Percentiles rank a stretch among this genome's conserved stretches.
Evolutionary conservation across 129 eudicot genomes (phyloP).

Genomic region (Lonicera japonica): DNA sequence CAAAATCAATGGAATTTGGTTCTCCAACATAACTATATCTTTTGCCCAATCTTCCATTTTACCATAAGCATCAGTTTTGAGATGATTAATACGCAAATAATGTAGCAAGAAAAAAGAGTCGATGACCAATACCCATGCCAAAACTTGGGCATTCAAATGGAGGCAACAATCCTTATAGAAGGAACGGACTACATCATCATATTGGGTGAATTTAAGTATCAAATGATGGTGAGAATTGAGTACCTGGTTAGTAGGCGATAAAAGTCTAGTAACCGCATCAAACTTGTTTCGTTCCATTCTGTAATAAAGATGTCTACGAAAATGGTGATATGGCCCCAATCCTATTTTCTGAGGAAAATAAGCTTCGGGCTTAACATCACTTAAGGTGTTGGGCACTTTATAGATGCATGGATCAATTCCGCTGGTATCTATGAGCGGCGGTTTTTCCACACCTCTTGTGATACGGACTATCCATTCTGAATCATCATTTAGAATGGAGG

Average conservation of each 20-base stretch:
- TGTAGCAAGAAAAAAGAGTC: slow-evolving; percentile 47
- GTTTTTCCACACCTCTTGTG: background rate
- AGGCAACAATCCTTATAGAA: slow-evolving; percentile 31
- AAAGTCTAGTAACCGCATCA: slow-evolving; percentile 21
- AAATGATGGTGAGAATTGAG: slow-evolving; percentile 9
- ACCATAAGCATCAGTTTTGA: background rate
- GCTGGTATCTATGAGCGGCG: slow-evolving; percentile 12
- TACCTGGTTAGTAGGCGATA: background rate
- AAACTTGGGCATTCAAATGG: slow-evolving; percentile 15
- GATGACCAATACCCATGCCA: slow-evolving; percentile 41
- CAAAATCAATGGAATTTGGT: slow-evolving; percentile 39
- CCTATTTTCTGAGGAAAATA: slow-evolving; percentile 38
- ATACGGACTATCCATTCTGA: slow-evolving; percentile 25
- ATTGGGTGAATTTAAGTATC: slow-evolving; percentile 7
- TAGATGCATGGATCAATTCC: slow-evolving; percentile 20
- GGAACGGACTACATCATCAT: slow-evolving; percentile 24
- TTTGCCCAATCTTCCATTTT: slow-evolving; percentile 1
- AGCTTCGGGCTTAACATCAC: slow-evolving; percentile 30
- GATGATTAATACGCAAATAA: slow-evolving; percentile 12
- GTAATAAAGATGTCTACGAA: slow-evolving; percentile 26
- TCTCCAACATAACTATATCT: slow-evolving; percentile 46
- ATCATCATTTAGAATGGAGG: slow-evolving; percentile 18
- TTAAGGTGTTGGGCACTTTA: slow-evolving; percentile 24
- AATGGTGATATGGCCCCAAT: slow-evolving; percentile 50
- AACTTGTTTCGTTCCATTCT: slow-evolving; percentile 42